Percentiles rank a stretch among this genome's conserved stretches.
Evolutionary conservation across 1,139 yeast species (phyloP).

Genomic region (Pichia sp.): DNA sequence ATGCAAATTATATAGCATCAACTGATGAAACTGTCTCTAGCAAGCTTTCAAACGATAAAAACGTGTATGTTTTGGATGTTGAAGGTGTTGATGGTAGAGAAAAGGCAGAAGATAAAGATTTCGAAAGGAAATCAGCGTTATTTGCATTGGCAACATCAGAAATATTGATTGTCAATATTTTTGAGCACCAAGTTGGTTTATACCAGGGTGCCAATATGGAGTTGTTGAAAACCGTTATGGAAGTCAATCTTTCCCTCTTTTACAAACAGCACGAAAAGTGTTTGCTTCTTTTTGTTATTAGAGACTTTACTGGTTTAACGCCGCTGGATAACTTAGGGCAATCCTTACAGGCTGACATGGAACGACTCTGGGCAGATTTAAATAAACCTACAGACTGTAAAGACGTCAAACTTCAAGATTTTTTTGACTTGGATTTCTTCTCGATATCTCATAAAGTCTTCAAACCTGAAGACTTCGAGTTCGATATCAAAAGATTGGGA

Average conservation of each 20-base stretch:
- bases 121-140: conserved; percentile 91
- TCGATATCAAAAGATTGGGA: conserved; percentile 59
- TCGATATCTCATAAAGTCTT: conserved; percentile 81
- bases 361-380: conserved; percentile 69
- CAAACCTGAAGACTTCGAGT: conserved; percentile 65
- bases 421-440: conserved; percentile 77
- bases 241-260: conserved; percentile 82
- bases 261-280: conserved; percentile 57
- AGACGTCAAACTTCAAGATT: conserved; percentile 54
- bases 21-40: conserved; percentile 9
- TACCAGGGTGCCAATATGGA: conserved; percentile 99
- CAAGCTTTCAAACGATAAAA: conserved; percentile 22
- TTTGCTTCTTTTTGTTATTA: conserved; percentile 73
- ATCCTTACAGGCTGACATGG: conserved; percentile 64
- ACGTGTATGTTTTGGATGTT: conserved; percentile 84
- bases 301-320: conserved; percentile 88
- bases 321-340: conserved; percentile 65
- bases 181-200: conserved; percentile 96
- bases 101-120: conserved; percentile 97
- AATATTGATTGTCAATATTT: conserved; percentile 80
- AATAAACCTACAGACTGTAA: conserved; percentile 63
- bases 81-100: conserved; percentile 99
- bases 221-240: conserved; percentile 86
- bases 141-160: conserved; percentile 93
- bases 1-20: conserved; percentile 35